Base-by-base conservation (phyloP, 2,329 filamentous ascomycete genomes). In the Biscogniauxia mediterranea region DNA sequence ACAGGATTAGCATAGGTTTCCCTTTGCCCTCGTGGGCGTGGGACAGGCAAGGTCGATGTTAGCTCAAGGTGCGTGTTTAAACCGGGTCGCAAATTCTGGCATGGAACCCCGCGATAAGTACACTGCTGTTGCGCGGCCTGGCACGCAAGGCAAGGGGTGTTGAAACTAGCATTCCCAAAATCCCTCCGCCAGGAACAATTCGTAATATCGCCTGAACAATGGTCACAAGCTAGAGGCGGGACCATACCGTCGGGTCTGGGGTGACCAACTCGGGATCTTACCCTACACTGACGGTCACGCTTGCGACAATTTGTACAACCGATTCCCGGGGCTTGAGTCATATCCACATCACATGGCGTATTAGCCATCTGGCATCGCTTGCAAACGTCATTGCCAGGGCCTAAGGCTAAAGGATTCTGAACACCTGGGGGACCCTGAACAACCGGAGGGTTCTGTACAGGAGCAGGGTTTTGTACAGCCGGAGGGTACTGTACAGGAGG, bases 211-310 rank as follows among this genome's bases (percentile, higher is more conserved):
- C 17, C 2, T 5, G 38, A 4, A 13, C 64, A 66, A 11, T 52
- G 20, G 13, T 64, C 62, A 25, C 64, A 66, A 21, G 20, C 38
- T 5, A 66, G 13, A 1, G 64, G 64, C 3, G 23, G 26, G 2
- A 59, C 54, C 11, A 58, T 3, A 8, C 64, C 64, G 57, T 66
- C 64, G 2, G 62, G 62, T 25, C 60, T 42, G 8, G 58, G 56
- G 2, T 20, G 26, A 4, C 62, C 46, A 4, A 25, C 13, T 1
- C 3, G 7, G 5, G 13, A 3, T 2, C 11, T 51, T 51, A 42
- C 58, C 3, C 13, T 28, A 23, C 64, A 65, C 5, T 20, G 13
- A 2, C 50, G 2, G 20, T 64, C 61, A 0, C 4, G 7, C 15
- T 52, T 51, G 49, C 52, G 54, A 15, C 63, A 63, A 6, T 28